Conservation (phyloP, 257 asterid genomes). For the Prunella vulgaris region DNA sequence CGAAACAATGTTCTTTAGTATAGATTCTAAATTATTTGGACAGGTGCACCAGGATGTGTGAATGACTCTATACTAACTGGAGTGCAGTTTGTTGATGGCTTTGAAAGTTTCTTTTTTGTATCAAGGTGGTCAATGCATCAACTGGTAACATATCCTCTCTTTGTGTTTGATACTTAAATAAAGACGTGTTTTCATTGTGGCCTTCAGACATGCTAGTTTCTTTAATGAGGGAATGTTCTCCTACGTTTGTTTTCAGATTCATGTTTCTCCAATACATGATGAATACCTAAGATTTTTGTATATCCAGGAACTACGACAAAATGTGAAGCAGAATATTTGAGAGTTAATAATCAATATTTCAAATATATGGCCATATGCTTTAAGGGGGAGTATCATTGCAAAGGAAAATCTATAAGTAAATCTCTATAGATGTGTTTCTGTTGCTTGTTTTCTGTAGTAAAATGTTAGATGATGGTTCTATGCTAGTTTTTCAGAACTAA, state of each 20-base stretch:
- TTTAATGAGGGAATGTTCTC: not conserved
- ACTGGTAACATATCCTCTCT: slow-evolving; percentile 43
- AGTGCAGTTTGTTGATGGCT: slow-evolving; percentile 82
- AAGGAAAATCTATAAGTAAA: not conserved
- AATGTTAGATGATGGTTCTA: not conserved
- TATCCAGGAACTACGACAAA: not conserved
- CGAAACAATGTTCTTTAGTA: not conserved
- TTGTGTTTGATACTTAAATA: not conserved
- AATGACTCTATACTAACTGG: slow-evolving; percentile 77
- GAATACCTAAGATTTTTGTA: not conserved
- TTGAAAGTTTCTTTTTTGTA: slow-evolving; percentile 76
- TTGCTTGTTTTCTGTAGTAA: too few species aligned
- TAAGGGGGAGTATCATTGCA: not conserved
- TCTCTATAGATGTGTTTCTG: not conserved
- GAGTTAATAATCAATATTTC: not conserved
- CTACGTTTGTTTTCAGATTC: not conserved
- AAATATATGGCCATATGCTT: not conserved
- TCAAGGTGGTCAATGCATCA: slow-evolving; percentile 94
- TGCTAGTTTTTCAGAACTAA: not conserved
- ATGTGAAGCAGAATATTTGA: slow-evolving; percentile 2
- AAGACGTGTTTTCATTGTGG: not conserved
- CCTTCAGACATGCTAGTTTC: not conserved
- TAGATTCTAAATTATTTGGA: slow-evolving; percentile 17
- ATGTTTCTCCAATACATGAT: not conserved
- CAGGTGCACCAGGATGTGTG: slow-evolving; percentile 87